Percentiles rank a stretch among this genome's conserved stretches.
Conservation (phyloP, 202 grass and related monocot genomes). For the Bolboschoenoplectus hybrid region DNA sequence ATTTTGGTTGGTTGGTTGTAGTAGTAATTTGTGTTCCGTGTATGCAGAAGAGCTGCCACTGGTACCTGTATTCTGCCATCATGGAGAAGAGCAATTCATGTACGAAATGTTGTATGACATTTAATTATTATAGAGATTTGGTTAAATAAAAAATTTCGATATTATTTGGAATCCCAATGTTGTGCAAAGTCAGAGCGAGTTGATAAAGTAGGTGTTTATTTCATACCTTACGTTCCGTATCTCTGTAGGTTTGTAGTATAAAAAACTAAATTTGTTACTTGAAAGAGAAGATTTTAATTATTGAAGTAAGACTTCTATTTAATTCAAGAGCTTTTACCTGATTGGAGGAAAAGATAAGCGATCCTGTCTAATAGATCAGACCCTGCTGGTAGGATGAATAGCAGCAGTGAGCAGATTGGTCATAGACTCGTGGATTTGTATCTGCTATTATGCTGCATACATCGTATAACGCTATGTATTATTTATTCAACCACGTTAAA, state of each 20-base stretch:
- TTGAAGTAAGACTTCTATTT: too few species aligned
- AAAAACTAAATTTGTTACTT: too few species aligned
- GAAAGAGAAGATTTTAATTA: too few species aligned
- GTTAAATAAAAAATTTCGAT: not conserved
- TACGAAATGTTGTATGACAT: not conserved
- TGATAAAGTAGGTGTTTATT: not conserved
- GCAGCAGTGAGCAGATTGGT: too few species aligned
- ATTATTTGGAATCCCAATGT: not conserved
- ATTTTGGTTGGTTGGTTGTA: not conserved
- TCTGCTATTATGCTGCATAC: too few species aligned
- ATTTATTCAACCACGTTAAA: too few species aligned
- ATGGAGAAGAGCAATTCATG: not conserved
- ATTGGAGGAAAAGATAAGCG: too few species aligned
- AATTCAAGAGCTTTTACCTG: not conserved
- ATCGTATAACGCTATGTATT: too few species aligned
- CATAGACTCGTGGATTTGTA: too few species aligned
- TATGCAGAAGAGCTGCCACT: slow-evolving; percentile 14
- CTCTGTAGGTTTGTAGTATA: not conserved
- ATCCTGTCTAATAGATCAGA: not conserved
- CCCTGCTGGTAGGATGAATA: not conserved
- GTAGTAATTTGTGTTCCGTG: slow-evolving; percentile 8
- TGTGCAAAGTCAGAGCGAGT: not conserved
- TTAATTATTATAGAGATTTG: slow-evolving; percentile 32
- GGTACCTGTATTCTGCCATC: not conserved
- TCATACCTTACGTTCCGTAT: not conserved